Conservation (phyloP, 345 rosid genomes). For the Acer negundo region DNA sequence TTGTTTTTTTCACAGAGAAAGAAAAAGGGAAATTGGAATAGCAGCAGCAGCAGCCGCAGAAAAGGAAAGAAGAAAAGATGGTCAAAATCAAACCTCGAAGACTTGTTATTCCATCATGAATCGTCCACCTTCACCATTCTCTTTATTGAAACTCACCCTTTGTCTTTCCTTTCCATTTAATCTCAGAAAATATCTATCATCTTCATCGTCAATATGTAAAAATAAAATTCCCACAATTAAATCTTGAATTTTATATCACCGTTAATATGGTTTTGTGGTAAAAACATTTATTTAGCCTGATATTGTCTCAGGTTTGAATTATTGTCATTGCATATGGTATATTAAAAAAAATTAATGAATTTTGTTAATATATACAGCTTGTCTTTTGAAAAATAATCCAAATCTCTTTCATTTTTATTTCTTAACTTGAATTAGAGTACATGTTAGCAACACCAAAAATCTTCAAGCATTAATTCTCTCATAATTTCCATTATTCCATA, state of each 20-base stretch:
- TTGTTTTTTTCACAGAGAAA: background rate
- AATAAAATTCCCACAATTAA: background rate
- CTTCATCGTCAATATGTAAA: background rate
- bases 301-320: too few relatives aligned
- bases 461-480: conserved; percentile 10
- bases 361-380: too few relatives aligned
- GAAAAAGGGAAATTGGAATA: background rate
- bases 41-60: conserved; percentile 43
- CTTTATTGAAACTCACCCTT: conserved; percentile 60
- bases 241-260: background rate
- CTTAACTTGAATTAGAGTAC: too few relatives aligned
- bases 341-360: too few relatives aligned
- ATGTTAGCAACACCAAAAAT: background rate
- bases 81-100: conserved; percentile 55
- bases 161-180: conserved; percentile 30
- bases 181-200: background rate
- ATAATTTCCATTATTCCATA: background rate
- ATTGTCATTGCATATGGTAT: too few relatives aligned
- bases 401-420: too few relatives aligned
- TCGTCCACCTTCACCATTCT: conserved; percentile 19
- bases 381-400: too few relatives aligned
- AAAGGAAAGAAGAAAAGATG: conserved; percentile 41
- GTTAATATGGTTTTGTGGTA: too few relatives aligned
- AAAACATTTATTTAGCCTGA: too few relatives aligned
- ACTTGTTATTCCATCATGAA: conserved; percentile 36